Conservation (phyloP, 148 eudicot genomes). For the Agrostemma githago region DNA sequence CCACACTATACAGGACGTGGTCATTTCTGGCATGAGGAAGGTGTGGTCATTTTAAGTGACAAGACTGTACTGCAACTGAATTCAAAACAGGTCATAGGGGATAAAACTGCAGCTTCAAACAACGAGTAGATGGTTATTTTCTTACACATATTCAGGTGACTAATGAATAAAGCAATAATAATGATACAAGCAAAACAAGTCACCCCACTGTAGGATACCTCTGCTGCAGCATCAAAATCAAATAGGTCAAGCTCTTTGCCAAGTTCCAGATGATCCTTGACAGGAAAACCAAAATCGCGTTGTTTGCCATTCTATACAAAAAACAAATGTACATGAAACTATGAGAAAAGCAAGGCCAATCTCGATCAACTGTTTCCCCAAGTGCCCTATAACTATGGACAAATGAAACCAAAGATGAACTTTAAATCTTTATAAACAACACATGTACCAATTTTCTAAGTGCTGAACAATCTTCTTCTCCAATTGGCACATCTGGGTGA, state of each 20-base stretch:
- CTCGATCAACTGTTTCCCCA: background rate
- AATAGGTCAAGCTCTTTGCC: slow-evolving; percentile 90
- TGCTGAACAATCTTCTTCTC: slow-evolving; percentile 74
- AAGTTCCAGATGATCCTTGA: slow-evolving; percentile 80
- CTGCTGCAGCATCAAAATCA: slow-evolving; percentile 88
- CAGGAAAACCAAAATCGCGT: slow-evolving; percentile 51
- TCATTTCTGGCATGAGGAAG: too few species aligned
- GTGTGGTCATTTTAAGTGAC: background rate
- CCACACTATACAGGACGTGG: too few species aligned
- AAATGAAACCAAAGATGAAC: slow-evolving; percentile 1
- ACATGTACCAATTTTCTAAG: slow-evolving; percentile 59
- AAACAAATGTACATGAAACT: background rate
- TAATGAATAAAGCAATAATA: background rate
- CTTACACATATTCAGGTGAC: background rate
- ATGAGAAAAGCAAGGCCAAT: background rate
- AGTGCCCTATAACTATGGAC: background rate
- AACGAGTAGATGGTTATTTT: background rate
- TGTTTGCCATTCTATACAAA: slow-evolving; percentile 56
- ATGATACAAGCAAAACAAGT: too few species aligned
- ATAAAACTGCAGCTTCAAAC: background rate
- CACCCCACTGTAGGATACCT: slow-evolving; percentile 44
- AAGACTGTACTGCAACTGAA: background rate
- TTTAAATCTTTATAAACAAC: background rate
- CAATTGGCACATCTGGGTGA: slow-evolving; percentile 85
- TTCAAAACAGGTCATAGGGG: background rate